Conservation (phyloP, 2,329 filamentous ascomycete species). For the Venturia aucupariae region DNA sequence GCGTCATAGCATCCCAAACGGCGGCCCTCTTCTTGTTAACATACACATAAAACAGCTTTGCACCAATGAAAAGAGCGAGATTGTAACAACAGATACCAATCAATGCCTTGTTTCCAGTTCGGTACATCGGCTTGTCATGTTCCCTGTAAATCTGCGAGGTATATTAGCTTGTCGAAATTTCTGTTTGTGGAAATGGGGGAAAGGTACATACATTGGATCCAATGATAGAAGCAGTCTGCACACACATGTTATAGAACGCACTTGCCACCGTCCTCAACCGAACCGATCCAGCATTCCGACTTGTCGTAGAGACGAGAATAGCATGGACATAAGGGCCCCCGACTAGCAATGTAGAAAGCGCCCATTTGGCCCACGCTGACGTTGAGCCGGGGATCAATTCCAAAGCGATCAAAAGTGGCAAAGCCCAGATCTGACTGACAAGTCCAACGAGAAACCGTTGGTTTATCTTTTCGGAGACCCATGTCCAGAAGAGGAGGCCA, state of each 20-base stretch:
- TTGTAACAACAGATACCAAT: conserved; percentile 42
- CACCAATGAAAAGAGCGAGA: conserved; percentile 41
- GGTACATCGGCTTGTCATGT: conserved; percentile 42
- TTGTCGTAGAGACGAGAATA: conserved; percentile 33
- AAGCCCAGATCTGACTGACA: conserved; percentile 30
- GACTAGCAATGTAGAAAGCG: conserved; percentile 31
- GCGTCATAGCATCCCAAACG: conserved; percentile 26
- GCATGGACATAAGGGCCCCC: conserved; percentile 36
- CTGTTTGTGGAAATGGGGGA: neutral
- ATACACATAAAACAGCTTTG: conserved; percentile 45
- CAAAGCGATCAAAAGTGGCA: conserved; percentile 31
- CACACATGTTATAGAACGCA: conserved; percentile 34
- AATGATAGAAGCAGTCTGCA: conserved; percentile 14
- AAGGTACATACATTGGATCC: conserved; percentile 11
- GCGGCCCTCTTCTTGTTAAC: conserved; percentile 35
- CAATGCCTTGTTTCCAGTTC: conserved; percentile 44
- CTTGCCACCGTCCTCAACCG: conserved; percentile 35
- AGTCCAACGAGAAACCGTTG: conserved; percentile 41
- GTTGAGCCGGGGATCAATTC: conserved; percentile 24
- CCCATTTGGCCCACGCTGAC: conserved; percentile 32
- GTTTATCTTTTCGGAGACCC: conserved; percentile 41
- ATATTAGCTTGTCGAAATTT: neutral
- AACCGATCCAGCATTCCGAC: conserved; percentile 33
- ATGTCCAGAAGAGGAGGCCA: conserved; percentile 42
- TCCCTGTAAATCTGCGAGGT: conserved; percentile 40